Base-by-base conservation (phyloP, 306 rosid species). In the Leucaena leucocephala region DNA sequence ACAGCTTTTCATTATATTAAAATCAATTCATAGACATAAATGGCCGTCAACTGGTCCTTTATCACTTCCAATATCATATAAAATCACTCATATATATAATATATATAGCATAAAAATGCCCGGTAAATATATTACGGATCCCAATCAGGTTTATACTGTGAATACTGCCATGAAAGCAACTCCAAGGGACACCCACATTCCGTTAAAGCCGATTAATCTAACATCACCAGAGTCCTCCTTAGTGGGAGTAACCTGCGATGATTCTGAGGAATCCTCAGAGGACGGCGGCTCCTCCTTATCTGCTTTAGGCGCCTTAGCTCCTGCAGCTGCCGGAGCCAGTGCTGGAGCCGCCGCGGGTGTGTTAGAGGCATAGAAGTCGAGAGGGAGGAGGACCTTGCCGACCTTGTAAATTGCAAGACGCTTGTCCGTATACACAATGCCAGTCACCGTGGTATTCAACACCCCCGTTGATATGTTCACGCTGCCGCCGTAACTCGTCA, bases 331-430 rank as follows among this genome's bases (percentile, higher is more conserved):
- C 4, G 85, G 79, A 72, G 76, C 19, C 7, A 74, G 72, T 0
- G 82, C 81, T 21, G 81, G 85, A 39, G 74, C 74, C 40, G 75
- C 48, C 54, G 80, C 69, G 0, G 86, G 86, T 0, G 84, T 46
- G 0, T 76, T 76, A 27, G 85, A 59, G 3, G 78, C 9, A 35
- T 88, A 86, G 79, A 91, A 83, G 1, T 87, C 91, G 8, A 52
- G 58, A 7, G 97, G 94, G 64, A 85, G 84, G 73, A 91, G 85
- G n/a, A 88, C 94, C 58, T 81, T 86, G 1, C 81, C 94, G 17
- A 88, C 80, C 69, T 91, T 88, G 5, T 91, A 91, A 68, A 91
- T 79, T 27, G 91, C 97, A 17, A 91, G 91, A 70, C 66, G 92
- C 33, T 82, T 85, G 64, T 91, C 97, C 0, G 92, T 55, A 43